Percentiles rank a stretch among this genome's conserved stretches.
Evolutionary conservation across 2,329 filamentous ascomycete genomes (phyloP).

Genomic region (Coniochaeta sp.): DNA sequence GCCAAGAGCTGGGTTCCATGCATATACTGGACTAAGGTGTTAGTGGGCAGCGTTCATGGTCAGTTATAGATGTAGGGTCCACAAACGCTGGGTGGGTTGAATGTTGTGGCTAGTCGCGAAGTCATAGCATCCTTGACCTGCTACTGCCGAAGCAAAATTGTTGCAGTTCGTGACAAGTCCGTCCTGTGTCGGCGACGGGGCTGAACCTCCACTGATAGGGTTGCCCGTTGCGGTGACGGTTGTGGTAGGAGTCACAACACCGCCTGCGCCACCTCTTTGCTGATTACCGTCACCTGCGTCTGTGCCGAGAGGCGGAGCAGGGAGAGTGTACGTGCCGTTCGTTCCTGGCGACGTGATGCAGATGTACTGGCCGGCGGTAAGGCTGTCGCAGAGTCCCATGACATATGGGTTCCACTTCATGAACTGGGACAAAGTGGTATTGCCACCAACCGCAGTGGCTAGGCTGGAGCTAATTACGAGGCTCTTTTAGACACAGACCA

Average conservation of each 20-base stretch:
- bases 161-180: background rate
- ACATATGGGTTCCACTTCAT: background rate
- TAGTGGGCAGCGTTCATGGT: conserved; percentile 10
- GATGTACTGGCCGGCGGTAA: background rate
- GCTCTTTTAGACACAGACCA: background rate
- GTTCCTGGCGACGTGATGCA: background rate
- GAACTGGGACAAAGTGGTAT: background rate
- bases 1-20: conserved; percentile 3
- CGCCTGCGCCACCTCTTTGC: background rate
- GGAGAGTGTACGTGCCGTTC: background rate
- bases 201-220: background rate
- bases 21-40: background rate
- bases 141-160: conserved; percentile 1
- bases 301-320: background rate
- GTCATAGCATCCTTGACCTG: background rate
- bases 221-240: background rate
- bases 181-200: background rate
- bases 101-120: conserved; percentile 2
- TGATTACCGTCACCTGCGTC: background rate
- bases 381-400: background rate
- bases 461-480: background rate
- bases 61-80: no score
- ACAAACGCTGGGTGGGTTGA: background rate
- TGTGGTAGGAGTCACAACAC: background rate
- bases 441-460: background rate